Percentiles rank a stretch among this genome's conserved stretches.
Evolutionary conservation across 225 moss, liverwort and hornwort species (phyloP).

Genomic region (Rhytidiadelphus loreus): DNA sequence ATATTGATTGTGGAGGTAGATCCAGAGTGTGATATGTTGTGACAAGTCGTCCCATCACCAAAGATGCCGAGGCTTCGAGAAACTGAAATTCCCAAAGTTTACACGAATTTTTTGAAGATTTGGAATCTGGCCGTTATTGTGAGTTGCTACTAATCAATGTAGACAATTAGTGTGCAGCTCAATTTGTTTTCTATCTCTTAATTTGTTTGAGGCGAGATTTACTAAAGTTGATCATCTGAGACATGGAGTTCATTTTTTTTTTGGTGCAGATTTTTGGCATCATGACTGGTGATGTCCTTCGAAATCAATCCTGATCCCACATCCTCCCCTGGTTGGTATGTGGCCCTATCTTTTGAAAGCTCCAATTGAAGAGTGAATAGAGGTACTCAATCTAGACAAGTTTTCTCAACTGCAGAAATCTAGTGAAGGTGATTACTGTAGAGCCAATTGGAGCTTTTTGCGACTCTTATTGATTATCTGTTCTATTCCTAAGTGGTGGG

Average conservation of each 20-base stretch:
- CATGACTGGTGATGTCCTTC: constrained; percentile 40
- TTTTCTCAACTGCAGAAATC: neutral
- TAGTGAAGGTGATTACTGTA: neutral
- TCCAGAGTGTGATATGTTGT: neutral
- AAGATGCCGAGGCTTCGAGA: constrained; percentile 44
- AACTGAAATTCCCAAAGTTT: constrained; percentile 20
- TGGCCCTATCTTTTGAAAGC: neutral
- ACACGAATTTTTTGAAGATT: constrained; percentile 13
- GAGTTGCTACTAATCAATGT: neutral
- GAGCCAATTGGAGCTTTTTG: neutral
- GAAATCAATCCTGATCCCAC: constrained; percentile 27
- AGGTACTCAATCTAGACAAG: neutral
- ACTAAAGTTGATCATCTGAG: neutral
- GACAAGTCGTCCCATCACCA: neutral
- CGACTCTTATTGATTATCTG: neutral
- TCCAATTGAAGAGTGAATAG: neutral
- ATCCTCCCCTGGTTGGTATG: constrained; percentile 36
- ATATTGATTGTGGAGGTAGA: constrained; percentile 6
- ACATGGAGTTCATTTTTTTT: neutral
- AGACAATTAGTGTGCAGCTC: neutral
- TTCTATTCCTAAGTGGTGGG: neutral
- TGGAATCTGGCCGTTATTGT: constrained; percentile 33
- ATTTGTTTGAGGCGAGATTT: neutral
- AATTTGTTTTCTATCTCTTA: neutral
- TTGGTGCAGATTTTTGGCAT: constrained; percentile 39